Base-by-base conservation (phyloP, 192 early-diverging fungal species). In the Diversispora eburnea region DNA sequence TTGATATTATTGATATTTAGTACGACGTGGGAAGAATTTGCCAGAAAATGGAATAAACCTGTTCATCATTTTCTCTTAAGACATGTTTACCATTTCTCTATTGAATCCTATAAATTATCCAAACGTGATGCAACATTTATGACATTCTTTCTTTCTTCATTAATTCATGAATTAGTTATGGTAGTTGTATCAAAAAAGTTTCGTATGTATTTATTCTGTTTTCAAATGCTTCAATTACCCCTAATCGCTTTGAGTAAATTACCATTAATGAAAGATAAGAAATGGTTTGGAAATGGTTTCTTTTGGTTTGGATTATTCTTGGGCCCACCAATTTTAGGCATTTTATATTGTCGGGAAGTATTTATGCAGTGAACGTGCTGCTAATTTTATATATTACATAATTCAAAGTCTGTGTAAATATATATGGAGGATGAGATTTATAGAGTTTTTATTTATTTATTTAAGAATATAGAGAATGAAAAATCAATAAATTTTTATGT, bases 1-100 rank as follows among this genome's bases (percentile, higher is more conserved):
- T n/a, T n/a, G n/a, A n/a, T n/a, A n/a, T n/a, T n/a, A n/a, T 33
- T 33, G 25, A 33, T 33, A 33, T 33, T 33, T 54, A 82, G 88
- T 67, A 84, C 84, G 15, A 90, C 88, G 0, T 94, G 91, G 74
- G 97, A 97, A 74, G 94, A 97, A 80, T 99, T 92, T 82, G 92
- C 94, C 25, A 88, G 97, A 59, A 93, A 95, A 71, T 98, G 97
- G 97, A 99, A 99, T 79, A 95, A 94, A 73, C 94, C 96, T 7
- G 92, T 96, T 46, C 94, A 98, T 77, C 87, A 94, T 64, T 98
- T 97, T 76, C 79, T 97, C 42, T 82, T 95, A 10, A 89, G 95
- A 33, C 95, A 97, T 79, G 89, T 95, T 1, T 99, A 96, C 81
- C 86, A 91, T 70, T 92, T 90, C 33, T 85, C 89, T 8, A 93